phyloP scores from a whole-genome alignment of 1,284 basidiomycete genomes.

The Malassezia slooffiae region DNA sequence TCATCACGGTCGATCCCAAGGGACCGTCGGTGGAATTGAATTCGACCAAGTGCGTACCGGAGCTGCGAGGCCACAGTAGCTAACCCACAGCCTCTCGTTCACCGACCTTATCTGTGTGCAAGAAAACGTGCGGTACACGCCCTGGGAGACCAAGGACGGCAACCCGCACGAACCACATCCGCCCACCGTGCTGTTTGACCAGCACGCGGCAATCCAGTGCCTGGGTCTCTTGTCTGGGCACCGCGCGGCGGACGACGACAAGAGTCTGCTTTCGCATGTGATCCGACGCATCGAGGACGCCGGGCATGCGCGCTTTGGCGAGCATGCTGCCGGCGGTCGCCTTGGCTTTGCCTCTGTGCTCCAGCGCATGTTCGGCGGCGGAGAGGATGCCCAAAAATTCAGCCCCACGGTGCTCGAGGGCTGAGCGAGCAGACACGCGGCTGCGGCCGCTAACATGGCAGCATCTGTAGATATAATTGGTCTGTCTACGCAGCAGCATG shows the following conservation, averaged over 20 bases:
- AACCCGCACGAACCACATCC: not conserved
- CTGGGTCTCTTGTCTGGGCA: slow-evolving; percentile 1
- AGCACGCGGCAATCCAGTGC: slow-evolving; percentile 7
- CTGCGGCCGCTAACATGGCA: too few species aligned
- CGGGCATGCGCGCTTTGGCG: not conserved
- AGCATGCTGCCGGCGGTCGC: slow-evolving; percentile 12
- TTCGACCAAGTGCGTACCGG: slow-evolving; percentile 8
- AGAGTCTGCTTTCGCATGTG: too few species aligned
- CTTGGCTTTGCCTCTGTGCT: slow-evolving; percentile 11
- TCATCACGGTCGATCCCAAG: slow-evolving; percentile 8
- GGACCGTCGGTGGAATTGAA: slow-evolving; percentile 3
- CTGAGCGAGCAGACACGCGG: too few species aligned
- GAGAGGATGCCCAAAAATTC: too few species aligned
- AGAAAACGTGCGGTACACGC: slow-evolving; percentile 10
- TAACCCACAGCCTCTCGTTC: slow-evolving; percentile 8
- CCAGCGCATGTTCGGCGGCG: not conserved
- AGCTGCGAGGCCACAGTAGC: not conserved
- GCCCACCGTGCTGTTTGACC: slow-evolving; percentile 10
- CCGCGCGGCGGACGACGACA: too few species aligned
- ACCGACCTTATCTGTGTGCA: slow-evolving; percentile 4
- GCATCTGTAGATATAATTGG: too few species aligned
- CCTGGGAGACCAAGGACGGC: not conserved
- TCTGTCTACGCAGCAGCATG: too few species aligned
- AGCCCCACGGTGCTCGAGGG: too few species aligned
- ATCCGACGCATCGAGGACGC: slow-evolving; percentile 6